Base-by-base conservation (phyloP, 2,329 filamentous ascomycete species). In the Clathrospora elynae region DNA sequence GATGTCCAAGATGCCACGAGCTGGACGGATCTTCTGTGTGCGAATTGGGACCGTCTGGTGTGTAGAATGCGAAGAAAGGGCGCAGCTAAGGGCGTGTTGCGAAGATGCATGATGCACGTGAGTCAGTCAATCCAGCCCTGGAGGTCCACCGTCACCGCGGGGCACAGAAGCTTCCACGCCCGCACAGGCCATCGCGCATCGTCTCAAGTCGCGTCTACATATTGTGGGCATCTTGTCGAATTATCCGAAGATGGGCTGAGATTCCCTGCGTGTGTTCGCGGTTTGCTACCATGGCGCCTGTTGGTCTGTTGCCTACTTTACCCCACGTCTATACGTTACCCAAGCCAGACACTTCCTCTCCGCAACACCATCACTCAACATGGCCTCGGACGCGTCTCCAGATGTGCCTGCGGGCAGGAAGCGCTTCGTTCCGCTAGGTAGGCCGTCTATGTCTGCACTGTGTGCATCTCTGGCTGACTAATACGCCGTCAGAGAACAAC, bases 401-500 rank as follows among this genome's bases (percentile, higher is more conserved):
- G 64, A 67, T 49, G 54, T 60, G 11, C 66, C 66, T n/a, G 51
- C 44, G 9, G 57, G 47, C 35, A 53, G 46, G 48, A 71, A 71
- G 58, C 58, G 63, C 44, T 71, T 71, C 51, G 55, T 71, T 38
- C 68, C 68, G 48, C 59, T 71, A 14, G 68, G 68, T 68, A 53
- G 20, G 56, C 51, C 42, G 42, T 18, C 1, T 14, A 12, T 11
- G 9, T 13, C 16, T 19, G 13, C 9, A 42, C 22, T 26, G 13
- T 19, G 5, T 28, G 24, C n/a, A 32, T n/a, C 25, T 8, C 31
- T 31, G 28, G 11, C 18, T 17, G 16, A 28, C 51, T 62, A 20
- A 67, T 35, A 35, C 32, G 46, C 32, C 31, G 20, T 29, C 51
- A 70, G 83, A 85, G 68, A 85, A 85, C 67, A 97, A 97, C 75